Conservation (phyloP, 163 green algal genomes). For the Trebouxia gelatinosa region DNA sequence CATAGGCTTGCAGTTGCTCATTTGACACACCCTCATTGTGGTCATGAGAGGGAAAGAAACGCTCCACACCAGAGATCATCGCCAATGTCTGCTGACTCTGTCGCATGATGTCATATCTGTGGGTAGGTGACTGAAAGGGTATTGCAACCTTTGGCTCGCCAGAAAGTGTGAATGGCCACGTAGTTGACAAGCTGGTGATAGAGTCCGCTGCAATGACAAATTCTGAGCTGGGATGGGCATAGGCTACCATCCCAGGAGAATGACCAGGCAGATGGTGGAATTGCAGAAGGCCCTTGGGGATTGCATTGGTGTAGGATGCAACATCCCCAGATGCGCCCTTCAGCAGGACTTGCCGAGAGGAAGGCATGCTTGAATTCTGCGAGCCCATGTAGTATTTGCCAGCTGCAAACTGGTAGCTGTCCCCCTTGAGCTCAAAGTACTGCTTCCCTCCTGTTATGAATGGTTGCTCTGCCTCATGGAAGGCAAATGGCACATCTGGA, state of each 20-base stretch:
- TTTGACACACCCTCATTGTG: not conserved
- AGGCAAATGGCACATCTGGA: constrained; percentile 7
- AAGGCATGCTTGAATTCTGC: constrained; percentile 6
- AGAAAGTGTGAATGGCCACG: not conserved
- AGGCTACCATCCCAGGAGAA: constrained; percentile 15
- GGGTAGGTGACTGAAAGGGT: not conserved
- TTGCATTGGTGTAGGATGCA: not conserved
- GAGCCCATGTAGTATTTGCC: constrained; percentile 22
- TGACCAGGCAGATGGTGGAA: constrained; percentile 17
- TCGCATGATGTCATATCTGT: constrained; percentile 4
- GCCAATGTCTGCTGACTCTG: not conserved
- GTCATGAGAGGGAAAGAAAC: constrained; percentile 28
- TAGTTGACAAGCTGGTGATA: constrained; percentile 14
- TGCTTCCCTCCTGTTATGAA: constrained; percentile 6
- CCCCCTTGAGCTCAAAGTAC: constrained; percentile 1
- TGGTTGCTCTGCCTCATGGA: constrained; percentile 9
- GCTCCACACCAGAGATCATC: not conserved
- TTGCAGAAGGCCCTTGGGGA: not conserved
- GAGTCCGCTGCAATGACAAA: constrained; percentile 7
- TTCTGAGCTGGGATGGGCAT: not conserved
- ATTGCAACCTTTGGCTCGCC: not conserved
- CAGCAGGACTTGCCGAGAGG: not conserved
- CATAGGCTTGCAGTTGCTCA: too few relatives aligned
- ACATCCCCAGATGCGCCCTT: constrained; percentile 3
- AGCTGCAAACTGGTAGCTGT: not conserved